Conservation (phyloP, 176 grass and related monocot genomes). For the Raddia distichophylla region DNA sequence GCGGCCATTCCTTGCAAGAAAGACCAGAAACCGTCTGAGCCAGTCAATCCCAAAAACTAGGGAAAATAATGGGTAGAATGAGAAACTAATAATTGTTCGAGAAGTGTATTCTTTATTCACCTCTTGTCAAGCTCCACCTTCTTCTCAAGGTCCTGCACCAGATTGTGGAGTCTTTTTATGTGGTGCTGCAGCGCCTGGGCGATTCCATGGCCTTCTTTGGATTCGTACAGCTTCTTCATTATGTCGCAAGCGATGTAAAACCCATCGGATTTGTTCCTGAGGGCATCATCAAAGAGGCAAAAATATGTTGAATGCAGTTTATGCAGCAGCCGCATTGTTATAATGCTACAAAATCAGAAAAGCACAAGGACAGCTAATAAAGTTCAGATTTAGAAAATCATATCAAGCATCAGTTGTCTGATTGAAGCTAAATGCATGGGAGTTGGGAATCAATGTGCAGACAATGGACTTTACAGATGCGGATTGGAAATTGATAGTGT, state of each 20-base stretch:
- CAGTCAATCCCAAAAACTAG: neutral
- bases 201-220: constrained; percentile 43
- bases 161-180: constrained; percentile 48
- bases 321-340: neutral
- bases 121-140: constrained; percentile 64
- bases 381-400: constrained; percentile 5
- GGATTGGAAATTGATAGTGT: neutral
- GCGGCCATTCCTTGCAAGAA: constrained; percentile 40
- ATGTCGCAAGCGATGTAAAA: constrained; percentile 60
- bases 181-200: constrained; percentile 8
- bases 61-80: neutral
- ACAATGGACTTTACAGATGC: neutral
- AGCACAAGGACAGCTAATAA: neutral
- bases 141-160: constrained; percentile 54
- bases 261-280: constrained; percentile 53
- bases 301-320: constrained; percentile 9
- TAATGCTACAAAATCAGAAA: constrained; percentile 12
- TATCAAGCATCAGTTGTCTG: neutral
- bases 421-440: neutral
- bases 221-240: constrained; percentile 52
- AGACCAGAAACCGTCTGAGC: constrained; percentile 11
- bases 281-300: constrained; percentile 3
- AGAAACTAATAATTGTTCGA: neutral
- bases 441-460: constrained; percentile 9
- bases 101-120: constrained; percentile 27